Evolutionary conservation across 345 rosid species (phyloP), one percentile per base, ranked within the genome.

Genomic region (Melaleuca alternifolia): DNA sequence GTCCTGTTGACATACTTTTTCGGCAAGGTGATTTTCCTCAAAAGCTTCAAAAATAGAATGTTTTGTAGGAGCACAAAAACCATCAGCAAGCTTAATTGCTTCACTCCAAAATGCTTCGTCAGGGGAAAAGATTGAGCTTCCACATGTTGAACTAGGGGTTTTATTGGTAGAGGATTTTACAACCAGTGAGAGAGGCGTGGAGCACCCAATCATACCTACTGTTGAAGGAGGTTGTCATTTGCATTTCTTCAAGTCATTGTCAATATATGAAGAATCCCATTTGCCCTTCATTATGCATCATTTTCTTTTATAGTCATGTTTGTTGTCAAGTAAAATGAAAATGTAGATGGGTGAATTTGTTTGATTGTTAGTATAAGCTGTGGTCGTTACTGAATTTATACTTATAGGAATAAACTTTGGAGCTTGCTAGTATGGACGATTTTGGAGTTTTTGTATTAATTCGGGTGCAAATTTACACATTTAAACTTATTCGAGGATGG

Each of bases 41-140:
- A 71, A 20, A 71, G 81, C 81, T 51, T 83, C 51, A 85, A 79
- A 82, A 91, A 86, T 62, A 85, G 88, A 86, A 85, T 86, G 84
- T 62, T 90, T 90, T 82, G 87, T 61, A 89, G 91, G 93, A 84
- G 86, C 85, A 89, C 89, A 87, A 90, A 97, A 89, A 82, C 96
- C 96, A 92, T 97, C 99, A 90, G 97, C 99, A 90, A 97, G 88
- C 89, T 93, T 92, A 91, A 97, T 92, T 84, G 98, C 99, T 91
- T 97, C 99, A 92, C 92, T 93, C 99, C 99, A 97, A 89, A 97
- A 97, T 86, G 95, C 93, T n/a, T 97, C 99, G 85, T 98, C 99
- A 14, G 99, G 99, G 62, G 99, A 97, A 92, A 97, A 93, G 84
- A 93, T 91, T 82, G 97, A 96, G 92, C 95, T 97, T 90, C 99